Percentiles rank a stretch among this genome's conserved stretches.
Evolutionary conservation across 257 asterid genomes (phyloP).

Genomic region (Echites panduratus): DNA sequence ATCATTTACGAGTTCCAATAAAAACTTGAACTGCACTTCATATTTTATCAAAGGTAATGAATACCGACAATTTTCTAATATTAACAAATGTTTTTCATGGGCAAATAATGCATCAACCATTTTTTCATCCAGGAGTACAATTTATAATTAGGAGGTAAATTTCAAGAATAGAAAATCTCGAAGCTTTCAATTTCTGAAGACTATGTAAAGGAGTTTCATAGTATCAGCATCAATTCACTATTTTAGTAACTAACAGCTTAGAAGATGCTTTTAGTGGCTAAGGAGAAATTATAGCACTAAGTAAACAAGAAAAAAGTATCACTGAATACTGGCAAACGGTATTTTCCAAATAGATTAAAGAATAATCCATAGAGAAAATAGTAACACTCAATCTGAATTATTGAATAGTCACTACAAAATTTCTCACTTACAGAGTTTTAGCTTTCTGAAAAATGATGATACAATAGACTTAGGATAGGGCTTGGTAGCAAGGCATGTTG

Average conservation of each 20-base stretch:
- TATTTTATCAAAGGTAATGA: not conserved
- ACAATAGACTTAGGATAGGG: conserved; percentile 83
- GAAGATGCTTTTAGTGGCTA: not conserved
- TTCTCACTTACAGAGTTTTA: conserved; percentile 83
- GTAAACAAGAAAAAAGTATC: not conserved
- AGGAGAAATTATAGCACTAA: not conserved
- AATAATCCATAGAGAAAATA: not conserved
- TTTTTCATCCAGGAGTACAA: not conserved
- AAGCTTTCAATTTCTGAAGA: too few relatives aligned
- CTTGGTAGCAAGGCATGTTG: conserved; percentile 89
- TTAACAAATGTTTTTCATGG: not conserved
- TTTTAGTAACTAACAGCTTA: not conserved
- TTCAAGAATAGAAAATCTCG: not conserved
- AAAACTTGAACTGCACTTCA: not conserved
- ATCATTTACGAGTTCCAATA: not conserved
- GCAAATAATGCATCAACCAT: not conserved
- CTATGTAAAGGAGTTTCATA: not conserved
- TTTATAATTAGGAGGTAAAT: not conserved
- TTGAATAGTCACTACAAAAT: not conserved
- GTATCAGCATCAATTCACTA: not conserved
- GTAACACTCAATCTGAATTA: not conserved
- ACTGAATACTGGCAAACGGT: not conserved
- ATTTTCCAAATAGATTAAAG: not conserved
- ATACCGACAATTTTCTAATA: not conserved
- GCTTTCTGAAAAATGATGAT: conserved; percentile 71